Conservation (phyloP, 1,284 basidiomycete genomes). For the Pterulicium gracile region DNA sequence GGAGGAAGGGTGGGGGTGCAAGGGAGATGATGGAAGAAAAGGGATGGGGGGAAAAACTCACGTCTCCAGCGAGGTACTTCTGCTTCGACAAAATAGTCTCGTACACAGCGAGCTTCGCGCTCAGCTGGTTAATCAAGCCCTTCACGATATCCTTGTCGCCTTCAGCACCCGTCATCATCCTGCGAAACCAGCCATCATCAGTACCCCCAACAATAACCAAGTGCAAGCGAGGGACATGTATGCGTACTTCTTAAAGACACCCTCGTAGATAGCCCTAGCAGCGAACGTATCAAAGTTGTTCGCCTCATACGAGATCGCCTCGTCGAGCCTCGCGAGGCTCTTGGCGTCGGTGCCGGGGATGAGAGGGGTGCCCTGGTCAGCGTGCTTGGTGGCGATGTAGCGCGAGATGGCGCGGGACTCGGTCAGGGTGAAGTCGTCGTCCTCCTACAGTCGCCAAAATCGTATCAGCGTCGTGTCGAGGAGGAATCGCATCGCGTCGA, state of each 20-base stretch:
- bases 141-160: slow-evolving; percentile 17
- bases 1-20: slow-evolving; percentile 14
- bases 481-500: not conserved
- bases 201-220: slow-evolving; percentile 6
- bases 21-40: slow-evolving; percentile 42
- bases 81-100: slow-evolving; percentile 33
- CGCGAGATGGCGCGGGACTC: slow-evolving; percentile 45
- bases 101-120: slow-evolving; percentile 30
- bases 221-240: slow-evolving; percentile 6
- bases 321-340: slow-evolving; percentile 20
- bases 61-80: slow-evolving; percentile 36
- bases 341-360: slow-evolving; percentile 22
- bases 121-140: slow-evolving; percentile 17
- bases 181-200: too few relatives aligned
- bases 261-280: slow-evolving; percentile 16
- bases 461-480: not conserved
- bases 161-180: too few relatives aligned
- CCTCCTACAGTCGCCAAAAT: slow-evolving; percentile 17
- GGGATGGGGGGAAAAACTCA: slow-evolving; percentile 33
- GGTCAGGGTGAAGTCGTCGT: slow-evolving; percentile 33
- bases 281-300: slow-evolving; percentile 20
- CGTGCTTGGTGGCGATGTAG: slow-evolving; percentile 36
- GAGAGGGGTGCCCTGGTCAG: slow-evolving; percentile 20
- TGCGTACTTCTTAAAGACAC: slow-evolving; percentile 23
- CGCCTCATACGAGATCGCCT: slow-evolving; percentile 17